These are phyloP conservation scores for Amanita brunnescens DNA, from an alignment of 768 basidiomycete genomes.

Conservation along the genomic window DNA sequence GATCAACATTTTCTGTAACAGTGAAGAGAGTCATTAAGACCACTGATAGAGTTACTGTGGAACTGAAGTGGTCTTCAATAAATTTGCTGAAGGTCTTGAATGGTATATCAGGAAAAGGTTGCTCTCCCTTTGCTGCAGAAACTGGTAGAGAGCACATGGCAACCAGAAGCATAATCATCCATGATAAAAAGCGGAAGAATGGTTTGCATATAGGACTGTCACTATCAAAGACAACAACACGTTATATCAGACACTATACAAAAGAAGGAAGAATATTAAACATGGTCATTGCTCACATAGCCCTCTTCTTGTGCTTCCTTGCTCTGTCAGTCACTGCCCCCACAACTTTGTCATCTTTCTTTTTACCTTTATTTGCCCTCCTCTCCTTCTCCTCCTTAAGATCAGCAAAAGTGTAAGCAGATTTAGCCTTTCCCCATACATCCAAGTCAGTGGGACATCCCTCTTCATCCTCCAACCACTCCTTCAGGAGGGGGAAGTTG, in stretches of 20 bases:
- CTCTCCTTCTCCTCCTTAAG: background rate
- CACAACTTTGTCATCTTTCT: background rate
- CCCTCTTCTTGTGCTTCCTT: background rate
- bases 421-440: background rate
- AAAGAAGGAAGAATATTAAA: too few relatives aligned
- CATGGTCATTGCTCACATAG: background rate
- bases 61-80: background rate
- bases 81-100: slow-evolving; percentile 4
- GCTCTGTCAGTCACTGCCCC: background rate
- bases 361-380: background rate
- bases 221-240: background rate
- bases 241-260: too few relatives aligned
- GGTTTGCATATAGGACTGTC: background rate
- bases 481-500: background rate
- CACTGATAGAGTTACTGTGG: background rate
- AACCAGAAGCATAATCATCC: background rate
- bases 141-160: background rate
- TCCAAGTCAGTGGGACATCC: background rate
- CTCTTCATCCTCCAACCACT: background rate
- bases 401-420: background rate
- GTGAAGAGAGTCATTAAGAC: slow-evolving; percentile 1
- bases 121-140: background rate
- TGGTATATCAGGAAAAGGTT: slow-evolving; percentile 5
- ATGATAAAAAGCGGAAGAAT: background rate
- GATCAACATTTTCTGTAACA: background rate